Conservation (phyloP, 1,284 basidiomycete genomes). For the Marasmius sp. region DNA sequence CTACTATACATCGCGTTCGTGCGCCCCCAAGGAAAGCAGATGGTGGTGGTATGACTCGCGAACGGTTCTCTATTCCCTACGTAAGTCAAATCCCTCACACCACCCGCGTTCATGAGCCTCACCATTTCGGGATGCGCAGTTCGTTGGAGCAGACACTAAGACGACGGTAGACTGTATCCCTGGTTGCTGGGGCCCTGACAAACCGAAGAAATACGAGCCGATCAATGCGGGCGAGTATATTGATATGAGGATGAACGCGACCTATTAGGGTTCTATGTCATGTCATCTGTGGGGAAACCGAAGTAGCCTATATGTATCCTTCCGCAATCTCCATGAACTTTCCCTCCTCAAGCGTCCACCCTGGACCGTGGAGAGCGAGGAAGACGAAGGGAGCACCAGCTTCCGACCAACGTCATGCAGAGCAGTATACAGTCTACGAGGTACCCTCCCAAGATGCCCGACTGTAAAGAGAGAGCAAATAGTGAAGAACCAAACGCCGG, state of each 20-base stretch:
- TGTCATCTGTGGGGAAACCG: no score
- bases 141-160: conserved; percentile 32
- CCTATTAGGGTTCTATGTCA: neutral
- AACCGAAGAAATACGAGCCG: conserved; percentile 41
- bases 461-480: conserved; percentile 6
- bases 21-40: conserved; percentile 34
- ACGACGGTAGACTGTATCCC: conserved; percentile 48
- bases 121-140: neutral
- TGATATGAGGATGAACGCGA: conserved; percentile 1
- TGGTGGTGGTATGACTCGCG: conserved; percentile 38
- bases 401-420: conserved; percentile 1
- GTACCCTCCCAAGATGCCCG: neutral
- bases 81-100: conserved; percentile 29
- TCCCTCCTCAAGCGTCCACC: neutral
- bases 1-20: conserved; percentile 60
- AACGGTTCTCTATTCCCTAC: conserved; percentile 58
- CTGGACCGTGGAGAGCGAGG: neutral
- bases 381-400: conserved; percentile 5
- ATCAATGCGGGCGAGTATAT: conserved; percentile 19
- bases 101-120: conserved; percentile 7
- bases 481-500: conserved; percentile 12
- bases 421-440: conserved; percentile 9
- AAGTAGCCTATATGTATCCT: no score
- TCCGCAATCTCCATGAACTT: neutral
- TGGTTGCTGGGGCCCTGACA: conserved; percentile 43